Percentiles rank a stretch among this genome's conserved stretches.
These are phyloP conservation scores for Pharus latifolius DNA, from an alignment of 176 grass and related monocot genomes.

Conservation along the genomic window DNA sequence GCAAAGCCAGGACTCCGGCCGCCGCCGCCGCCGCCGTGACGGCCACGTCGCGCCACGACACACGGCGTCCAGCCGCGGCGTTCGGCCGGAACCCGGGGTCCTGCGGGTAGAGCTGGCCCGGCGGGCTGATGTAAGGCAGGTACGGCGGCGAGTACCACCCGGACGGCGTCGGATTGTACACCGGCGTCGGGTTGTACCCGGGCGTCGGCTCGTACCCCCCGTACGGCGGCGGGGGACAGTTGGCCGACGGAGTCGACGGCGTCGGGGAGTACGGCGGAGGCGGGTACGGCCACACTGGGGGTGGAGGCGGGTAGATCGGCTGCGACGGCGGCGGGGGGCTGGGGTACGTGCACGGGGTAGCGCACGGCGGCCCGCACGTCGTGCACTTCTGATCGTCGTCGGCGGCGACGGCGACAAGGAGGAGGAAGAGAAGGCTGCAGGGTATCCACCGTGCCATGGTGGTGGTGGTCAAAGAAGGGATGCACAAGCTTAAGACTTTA, in stretches of 20 bases:
- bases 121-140: constrained; percentile 41
- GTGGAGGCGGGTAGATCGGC: constrained; percentile 29
- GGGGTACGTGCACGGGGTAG: constrained; percentile 35
- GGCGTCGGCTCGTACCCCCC: constrained; percentile 11
- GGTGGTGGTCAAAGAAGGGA: background rate
- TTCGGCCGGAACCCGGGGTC: constrained; percentile 45
- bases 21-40: background rate
- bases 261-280: constrained; percentile 23
- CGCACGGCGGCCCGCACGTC: constrained; percentile 41
- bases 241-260: constrained; percentile 12
- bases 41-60: background rate
- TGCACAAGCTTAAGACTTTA: background rate
- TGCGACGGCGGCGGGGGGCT: constrained; percentile 54
- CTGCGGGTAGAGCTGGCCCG: constrained; percentile 53
- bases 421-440: background rate
- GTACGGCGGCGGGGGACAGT: constrained; percentile 44
- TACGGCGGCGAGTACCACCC: constrained; percentile 39
- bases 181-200: background rate
- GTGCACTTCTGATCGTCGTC: constrained; percentile 34
- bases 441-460: constrained; percentile 16
- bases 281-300: background rate
- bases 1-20: constrained; percentile 21
- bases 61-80: background rate
- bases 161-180: constrained; percentile 26
- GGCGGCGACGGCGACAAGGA: background rate